A percentile compares a stretch with the other conserved stretches of the same genome.
These are phyloP conservation scores for Cardamine occulta DNA, from an alignment of 345 rosid species.

Conservation along the genomic window DNA sequence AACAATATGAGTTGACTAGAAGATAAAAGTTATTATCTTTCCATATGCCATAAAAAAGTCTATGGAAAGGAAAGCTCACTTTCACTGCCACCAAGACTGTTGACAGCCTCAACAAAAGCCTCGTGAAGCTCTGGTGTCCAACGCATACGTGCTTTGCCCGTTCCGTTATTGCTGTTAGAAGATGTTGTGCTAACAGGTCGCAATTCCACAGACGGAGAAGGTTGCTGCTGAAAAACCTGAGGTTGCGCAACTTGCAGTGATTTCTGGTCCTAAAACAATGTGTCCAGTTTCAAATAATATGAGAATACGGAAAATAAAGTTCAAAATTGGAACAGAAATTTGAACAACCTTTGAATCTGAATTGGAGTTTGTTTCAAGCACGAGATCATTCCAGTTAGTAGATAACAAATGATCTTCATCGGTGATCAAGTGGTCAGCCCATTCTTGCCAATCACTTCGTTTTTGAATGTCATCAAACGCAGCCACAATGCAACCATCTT, in stretches of 20 bases:
- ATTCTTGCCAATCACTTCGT: constrained; percentile 85
- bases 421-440: constrained; percentile 92
- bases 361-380: constrained; percentile 57
- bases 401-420: constrained; percentile 69
- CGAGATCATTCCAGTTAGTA: constrained; percentile 77
- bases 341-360: constrained; percentile 72
- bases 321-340: constrained; percentile 18
- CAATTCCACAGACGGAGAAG: constrained; percentile 63
- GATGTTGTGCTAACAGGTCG: constrained; percentile 55
- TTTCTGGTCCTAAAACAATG: constrained; percentile 33
- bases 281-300: constrained; percentile 36
- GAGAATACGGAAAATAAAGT: background rate
- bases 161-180: constrained; percentile 50
- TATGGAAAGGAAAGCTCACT: constrained; percentile 51
- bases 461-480: constrained; percentile 59
- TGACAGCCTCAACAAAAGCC: constrained; percentile 93
- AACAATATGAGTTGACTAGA: constrained; percentile 21
- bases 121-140: constrained; percentile 99
- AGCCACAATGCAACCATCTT: constrained; percentile 48
- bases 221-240: constrained; percentile 56
- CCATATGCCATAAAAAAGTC: background rate
- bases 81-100: constrained; percentile 91
- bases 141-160: constrained; percentile 81
- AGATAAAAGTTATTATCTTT: background rate
- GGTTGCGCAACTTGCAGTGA: constrained; percentile 34